Conservation (phyloP, 129 eudicot species). For the Saussurea involucrata region DNA sequence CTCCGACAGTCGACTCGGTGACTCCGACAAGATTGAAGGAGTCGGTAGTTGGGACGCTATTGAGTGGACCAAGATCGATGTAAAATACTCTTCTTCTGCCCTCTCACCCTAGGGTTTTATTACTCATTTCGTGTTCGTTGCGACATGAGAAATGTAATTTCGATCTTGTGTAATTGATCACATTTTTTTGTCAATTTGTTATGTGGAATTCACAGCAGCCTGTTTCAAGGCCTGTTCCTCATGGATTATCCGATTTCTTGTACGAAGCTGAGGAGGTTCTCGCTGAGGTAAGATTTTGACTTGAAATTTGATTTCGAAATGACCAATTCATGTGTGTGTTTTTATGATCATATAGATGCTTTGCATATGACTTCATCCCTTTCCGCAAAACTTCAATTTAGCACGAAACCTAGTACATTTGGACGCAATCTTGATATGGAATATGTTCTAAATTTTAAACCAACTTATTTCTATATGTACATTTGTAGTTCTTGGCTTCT, state of each 20-base stretch:
- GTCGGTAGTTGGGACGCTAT: constrained; percentile 90
- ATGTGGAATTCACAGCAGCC: constrained; percentile 50
- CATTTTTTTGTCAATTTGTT: background rate
- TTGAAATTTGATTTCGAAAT: constrained; percentile 1
- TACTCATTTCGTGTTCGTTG: background rate
- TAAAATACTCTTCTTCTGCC: constrained; percentile 15
- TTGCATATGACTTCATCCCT: background rate
- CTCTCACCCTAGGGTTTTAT: constrained; percentile 26
- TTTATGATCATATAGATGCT: background rate
- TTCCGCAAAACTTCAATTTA: background rate
- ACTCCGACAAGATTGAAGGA: constrained; percentile 74
- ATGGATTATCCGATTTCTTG: constrained; percentile 55
- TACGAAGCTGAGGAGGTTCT: constrained; percentile 63
- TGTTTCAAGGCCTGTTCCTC: constrained; percentile 64
- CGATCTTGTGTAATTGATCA: constrained; percentile 3
- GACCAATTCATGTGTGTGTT: background rate
- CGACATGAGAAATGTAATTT: background rate
- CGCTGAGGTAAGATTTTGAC: constrained; percentile 53
- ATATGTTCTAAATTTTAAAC: background rate
- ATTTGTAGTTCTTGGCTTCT: background rate
- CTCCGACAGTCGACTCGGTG: constrained; percentile 52
- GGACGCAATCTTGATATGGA: background rate
- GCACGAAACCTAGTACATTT: background rate
- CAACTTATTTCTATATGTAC: background rate
- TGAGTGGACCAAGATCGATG: constrained; percentile 94